phyloP scores from a whole-genome alignment of 2,329 filamentous ascomycete genomes.

The Neofusicoccum parvum region DNA sequence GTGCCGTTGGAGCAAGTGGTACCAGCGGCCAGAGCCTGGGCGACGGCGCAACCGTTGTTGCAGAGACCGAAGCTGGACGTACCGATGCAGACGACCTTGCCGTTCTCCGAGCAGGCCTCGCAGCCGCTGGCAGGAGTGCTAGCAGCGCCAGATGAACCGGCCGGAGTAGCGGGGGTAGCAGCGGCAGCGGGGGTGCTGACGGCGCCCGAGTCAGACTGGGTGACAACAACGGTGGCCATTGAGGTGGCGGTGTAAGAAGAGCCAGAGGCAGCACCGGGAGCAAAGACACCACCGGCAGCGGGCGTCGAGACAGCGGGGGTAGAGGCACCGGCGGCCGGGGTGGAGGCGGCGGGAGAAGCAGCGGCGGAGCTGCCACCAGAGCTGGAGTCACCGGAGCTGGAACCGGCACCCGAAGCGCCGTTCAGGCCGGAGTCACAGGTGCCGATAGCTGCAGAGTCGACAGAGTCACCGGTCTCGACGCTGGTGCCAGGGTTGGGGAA shows the following conservation, averaged over 20 bases:
- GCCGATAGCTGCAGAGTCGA: conserved; percentile 43
- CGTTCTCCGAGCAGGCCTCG: conserved; percentile 43
- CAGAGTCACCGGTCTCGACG: conserved; percentile 51
- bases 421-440: conserved; percentile 34
- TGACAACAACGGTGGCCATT: conserved; percentile 22
- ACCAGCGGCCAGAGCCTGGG: conserved; percentile 44
- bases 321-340: conserved; percentile 29
- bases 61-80: conserved; percentile 47
- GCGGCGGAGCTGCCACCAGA: conserved; percentile 27
- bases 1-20: conserved; percentile 44
- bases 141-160: conserved; percentile 5
- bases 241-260: conserved; percentile 22
- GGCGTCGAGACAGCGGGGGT: conserved; percentile 18
- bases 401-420: conserved; percentile 33
- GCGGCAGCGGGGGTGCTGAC: background rate
- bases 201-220: background rate
- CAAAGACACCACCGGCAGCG: conserved; percentile 23
- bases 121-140: conserved; percentile 23
- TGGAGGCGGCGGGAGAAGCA: conserved; percentile 34
- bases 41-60: conserved; percentile 45
- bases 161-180: conserved; percentile 24
- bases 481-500: conserved; percentile 69
- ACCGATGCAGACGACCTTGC: conserved; percentile 48
- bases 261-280: conserved; percentile 20
- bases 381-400: conserved; percentile 25